Conservation (phyloP, 2,329 filamentous ascomycete species). For the Torrubiella hemipterigena region DNA sequence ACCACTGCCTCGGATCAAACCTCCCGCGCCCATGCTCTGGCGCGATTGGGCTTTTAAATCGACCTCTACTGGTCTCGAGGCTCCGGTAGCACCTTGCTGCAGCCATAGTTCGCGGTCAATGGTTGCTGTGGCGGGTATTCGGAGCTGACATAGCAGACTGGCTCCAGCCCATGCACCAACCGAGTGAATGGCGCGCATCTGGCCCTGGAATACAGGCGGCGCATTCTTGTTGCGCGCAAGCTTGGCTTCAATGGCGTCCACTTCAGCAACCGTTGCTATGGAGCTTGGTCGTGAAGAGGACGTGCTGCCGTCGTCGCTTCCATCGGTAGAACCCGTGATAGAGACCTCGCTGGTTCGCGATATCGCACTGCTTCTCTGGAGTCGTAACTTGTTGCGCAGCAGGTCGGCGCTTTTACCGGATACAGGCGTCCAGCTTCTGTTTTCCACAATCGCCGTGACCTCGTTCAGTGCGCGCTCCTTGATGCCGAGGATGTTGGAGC, state of each 20-base stretch:
- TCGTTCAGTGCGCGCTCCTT: conserved; percentile 69
- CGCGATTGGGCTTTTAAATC: conserved; percentile 45
- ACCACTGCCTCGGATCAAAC: conserved; percentile 25
- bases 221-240: conserved; percentile 19
- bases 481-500: conserved; percentile 66
- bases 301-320: conserved; percentile 10
- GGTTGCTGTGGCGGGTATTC: conserved; percentile 55
- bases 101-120: conserved; percentile 63
- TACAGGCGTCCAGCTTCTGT: conserved; percentile 67
- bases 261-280: conserved; percentile 13
- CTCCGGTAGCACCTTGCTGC: conserved; percentile 52
- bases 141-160: conserved; percentile 56
- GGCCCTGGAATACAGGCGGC: conserved; percentile 38
- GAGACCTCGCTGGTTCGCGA: conserved; percentile 7
- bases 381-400: conserved; percentile 31
- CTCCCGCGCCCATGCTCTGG: conserved; percentile 51
- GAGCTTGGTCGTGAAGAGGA: conserved; percentile 9
- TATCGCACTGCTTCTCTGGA: conserved; percentile 19
- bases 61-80: conserved; percentile 46
- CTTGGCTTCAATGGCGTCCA: conserved; percentile 23
- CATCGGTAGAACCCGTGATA: conserved; percentile 11
- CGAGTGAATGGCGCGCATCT: conserved; percentile 54
- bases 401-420: conserved; percentile 55
- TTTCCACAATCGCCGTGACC: conserved; percentile 51
- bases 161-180: conserved; percentile 66